Evolutionary conservation across 768 basidiomycete genomes (phyloP).

Genomic region (Lactarius hengduanensis): DNA sequence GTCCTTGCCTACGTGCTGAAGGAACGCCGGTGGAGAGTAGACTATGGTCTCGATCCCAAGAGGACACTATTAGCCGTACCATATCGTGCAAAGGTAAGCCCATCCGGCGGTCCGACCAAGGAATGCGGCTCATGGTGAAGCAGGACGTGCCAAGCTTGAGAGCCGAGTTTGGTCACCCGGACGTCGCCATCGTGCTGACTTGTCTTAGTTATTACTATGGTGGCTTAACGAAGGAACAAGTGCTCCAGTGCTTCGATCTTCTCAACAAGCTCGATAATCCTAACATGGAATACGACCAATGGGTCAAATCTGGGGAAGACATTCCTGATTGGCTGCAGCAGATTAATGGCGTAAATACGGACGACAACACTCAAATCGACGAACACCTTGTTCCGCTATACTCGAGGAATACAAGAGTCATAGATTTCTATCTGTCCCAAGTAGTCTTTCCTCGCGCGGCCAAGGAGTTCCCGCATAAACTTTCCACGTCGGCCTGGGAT

Average conservation of each 20-base stretch:
- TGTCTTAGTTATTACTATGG: constrained; percentile 50
- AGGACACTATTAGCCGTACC: constrained; percentile 51
- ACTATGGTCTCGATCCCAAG: constrained; percentile 46
- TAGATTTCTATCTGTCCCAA: constrained; percentile 48
- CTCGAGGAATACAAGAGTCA: constrained; percentile 36
- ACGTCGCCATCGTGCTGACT: constrained; percentile 46
- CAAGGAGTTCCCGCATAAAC: constrained; percentile 46
- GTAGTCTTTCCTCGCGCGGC: constrained; percentile 52
- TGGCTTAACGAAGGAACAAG: constrained; percentile 42
- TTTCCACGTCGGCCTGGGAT: constrained; percentile 54
- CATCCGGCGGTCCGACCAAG: neutral
- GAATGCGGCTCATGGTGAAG: neutral
- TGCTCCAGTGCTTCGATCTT: constrained; percentile 39
- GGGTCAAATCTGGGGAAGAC: constrained; percentile 34
- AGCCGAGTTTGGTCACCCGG: constrained; percentile 55
- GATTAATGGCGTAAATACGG: constrained; percentile 42
- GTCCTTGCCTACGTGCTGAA: constrained; percentile 41
- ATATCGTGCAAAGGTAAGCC: constrained; percentile 42
- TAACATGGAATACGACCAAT: constrained; percentile 40
- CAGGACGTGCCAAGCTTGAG: constrained; percentile 45
- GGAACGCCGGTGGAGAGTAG: constrained; percentile 48
- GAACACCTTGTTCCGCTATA: constrained; percentile 37
- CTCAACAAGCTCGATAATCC: constrained; percentile 45
- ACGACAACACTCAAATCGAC: constrained; percentile 38
- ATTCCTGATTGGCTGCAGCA: constrained; percentile 36